Percentiles rank a stretch among this genome's conserved stretches.
Conservation (phyloP, 768 basidiomycete genomes). For the Bullera alba region DNA sequence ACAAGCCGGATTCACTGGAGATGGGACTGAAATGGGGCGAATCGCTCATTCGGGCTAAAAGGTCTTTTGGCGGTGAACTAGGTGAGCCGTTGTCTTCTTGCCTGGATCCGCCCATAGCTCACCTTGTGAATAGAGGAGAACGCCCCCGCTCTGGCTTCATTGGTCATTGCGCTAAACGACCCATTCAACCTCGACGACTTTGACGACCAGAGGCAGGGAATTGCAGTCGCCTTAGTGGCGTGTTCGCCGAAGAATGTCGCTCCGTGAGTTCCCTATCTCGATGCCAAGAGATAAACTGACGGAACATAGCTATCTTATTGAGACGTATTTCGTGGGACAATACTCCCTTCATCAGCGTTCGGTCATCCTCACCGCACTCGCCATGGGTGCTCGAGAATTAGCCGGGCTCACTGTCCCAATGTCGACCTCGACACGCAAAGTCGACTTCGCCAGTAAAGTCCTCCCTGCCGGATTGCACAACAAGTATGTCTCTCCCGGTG, state of each 20-base stretch:
- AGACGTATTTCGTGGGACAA: slow-evolving; percentile 89
- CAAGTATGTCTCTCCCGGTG: slow-evolving; percentile 54
- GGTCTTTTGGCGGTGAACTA: slow-evolving; percentile 77
- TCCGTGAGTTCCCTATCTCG: slow-evolving; percentile 58
- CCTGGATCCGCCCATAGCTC: neutral
- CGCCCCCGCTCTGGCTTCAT: slow-evolving; percentile 69
- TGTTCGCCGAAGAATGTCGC: slow-evolving; percentile 72
- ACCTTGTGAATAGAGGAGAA: slow-evolving; percentile 65
- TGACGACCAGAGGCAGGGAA: slow-evolving; percentile 64
- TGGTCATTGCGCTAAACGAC: slow-evolving; percentile 66
- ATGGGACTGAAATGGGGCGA: slow-evolving; percentile 74
- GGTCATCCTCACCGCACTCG: slow-evolving; percentile 76
- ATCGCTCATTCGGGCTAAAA: slow-evolving; percentile 74
- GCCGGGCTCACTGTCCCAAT: slow-evolving; percentile 51
- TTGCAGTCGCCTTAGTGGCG: slow-evolving; percentile 69
- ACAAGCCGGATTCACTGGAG: slow-evolving; percentile 66
- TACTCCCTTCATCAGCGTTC: slow-evolving; percentile 82
- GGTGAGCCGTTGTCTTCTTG: slow-evolving; percentile 52
- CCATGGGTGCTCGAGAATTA: slow-evolving; percentile 76
- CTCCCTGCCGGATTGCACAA: slow-evolving; percentile 67
- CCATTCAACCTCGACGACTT: slow-evolving; percentile 80
- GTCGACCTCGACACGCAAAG: slow-evolving; percentile 25
- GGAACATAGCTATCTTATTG: slow-evolving; percentile 66
- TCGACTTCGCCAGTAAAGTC: slow-evolving; percentile 71
- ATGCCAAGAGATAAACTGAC: too few relatives aligned